phyloP scores from a whole-genome alignment of 805 yeast genomes.

The Cyberlindnera mississippiensis region DNA sequence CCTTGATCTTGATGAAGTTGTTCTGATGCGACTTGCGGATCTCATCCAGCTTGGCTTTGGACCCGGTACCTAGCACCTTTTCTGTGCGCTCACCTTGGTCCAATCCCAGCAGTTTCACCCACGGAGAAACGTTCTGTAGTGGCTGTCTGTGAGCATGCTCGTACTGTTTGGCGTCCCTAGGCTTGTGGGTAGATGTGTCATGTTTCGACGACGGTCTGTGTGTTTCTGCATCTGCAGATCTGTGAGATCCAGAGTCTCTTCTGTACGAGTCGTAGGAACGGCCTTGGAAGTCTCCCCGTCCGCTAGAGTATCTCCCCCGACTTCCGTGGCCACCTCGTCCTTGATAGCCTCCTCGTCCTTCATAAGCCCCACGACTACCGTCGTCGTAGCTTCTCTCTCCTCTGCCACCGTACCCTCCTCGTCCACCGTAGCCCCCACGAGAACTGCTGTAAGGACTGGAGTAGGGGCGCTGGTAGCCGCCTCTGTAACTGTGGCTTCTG shows the following conservation, averaged over 20 bases:
- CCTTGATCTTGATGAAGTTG: constrained; percentile 13
- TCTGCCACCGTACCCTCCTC: constrained; percentile 1
- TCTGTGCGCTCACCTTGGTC: constrained; percentile 15
- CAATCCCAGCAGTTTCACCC: constrained; percentile 17
- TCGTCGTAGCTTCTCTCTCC: constrained; percentile 1
- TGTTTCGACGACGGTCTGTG: neutral
- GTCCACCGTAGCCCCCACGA: constrained; percentile 5
- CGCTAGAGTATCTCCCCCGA: constrained; percentile 6
- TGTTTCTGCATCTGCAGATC: neutral
- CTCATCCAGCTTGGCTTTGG: constrained; percentile 12
- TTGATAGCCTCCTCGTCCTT: neutral
- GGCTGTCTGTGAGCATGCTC: constrained; percentile 2
- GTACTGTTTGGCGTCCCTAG: constrained; percentile 4
- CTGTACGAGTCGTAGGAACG: constrained; percentile 3
- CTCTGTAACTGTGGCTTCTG: constrained; percentile 10
- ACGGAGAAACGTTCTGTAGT: constrained; percentile 11
- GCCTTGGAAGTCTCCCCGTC: constrained; percentile 7
- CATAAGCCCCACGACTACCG: constrained; percentile 1
- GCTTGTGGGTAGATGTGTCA: neutral
- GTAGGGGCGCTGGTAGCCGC: constrained; percentile 14
- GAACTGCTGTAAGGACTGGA: constrained; percentile 7
- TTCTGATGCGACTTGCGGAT: constrained; percentile 14
- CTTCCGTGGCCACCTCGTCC: constrained; percentile 3
- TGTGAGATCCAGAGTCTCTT: constrained; percentile 4
- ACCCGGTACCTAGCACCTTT: constrained; percentile 7